Percentiles rank a stretch among this genome's conserved stretches.
Conservation (phyloP, 1,284 basidiomycete species). For the Irpex sp. region DNA sequence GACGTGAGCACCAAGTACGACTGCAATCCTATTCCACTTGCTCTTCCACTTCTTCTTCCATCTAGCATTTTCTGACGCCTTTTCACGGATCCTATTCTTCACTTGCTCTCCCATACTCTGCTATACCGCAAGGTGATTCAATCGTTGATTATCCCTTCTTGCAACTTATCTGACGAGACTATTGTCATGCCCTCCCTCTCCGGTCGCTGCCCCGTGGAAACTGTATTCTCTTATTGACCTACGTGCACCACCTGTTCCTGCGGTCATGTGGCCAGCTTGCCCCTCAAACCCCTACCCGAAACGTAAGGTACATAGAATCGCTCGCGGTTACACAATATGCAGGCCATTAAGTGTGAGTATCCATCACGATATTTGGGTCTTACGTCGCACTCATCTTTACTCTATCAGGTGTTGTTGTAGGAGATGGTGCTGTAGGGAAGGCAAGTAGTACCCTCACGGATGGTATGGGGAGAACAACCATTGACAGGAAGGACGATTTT, state of each 20-base stretch:
- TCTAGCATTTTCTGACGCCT: constrained; percentile 17
- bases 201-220: neutral
- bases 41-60: constrained; percentile 19
- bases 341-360: constrained; percentile 39
- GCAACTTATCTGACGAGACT: constrained; percentile 11
- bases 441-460: constrained; percentile 39
- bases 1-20: constrained; percentile 22
- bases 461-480: neutral
- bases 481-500: constrained; percentile 11
- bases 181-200: constrained; percentile 5
- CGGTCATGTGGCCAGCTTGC: neutral
- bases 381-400: neutral
- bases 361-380: constrained; percentile 1
- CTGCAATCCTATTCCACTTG: constrained; percentile 17
- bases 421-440: constrained; percentile 99
- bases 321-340: constrained; percentile 30
- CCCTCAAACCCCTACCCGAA: constrained; percentile 6
- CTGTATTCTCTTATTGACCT: neutral
- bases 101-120: neutral
- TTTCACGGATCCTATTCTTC: constrained; percentile 7
- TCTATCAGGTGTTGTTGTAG: constrained; percentile 90
- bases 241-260: neutral
- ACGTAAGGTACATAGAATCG: constrained; percentile 13
- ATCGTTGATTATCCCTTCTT: constrained; percentile 3
- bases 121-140: constrained; percentile 11